Evolutionary conservation across 768 basidiomycete genomes (phyloP).

Genomic region (Russula dissimulans): DNA sequence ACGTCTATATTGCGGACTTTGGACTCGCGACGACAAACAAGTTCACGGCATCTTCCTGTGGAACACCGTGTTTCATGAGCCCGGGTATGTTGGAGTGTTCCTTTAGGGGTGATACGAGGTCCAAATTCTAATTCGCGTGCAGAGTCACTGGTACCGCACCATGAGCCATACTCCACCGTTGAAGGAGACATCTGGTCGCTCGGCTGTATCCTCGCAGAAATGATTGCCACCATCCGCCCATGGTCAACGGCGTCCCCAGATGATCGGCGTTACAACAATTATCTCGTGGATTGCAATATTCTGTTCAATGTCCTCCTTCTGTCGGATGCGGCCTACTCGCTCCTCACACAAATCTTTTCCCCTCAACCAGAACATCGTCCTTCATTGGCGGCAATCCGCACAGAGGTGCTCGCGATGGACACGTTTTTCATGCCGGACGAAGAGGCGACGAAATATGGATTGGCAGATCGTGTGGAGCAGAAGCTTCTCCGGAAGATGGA

Average conservation of each 20-base stretch:
- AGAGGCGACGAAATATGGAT: conserved; percentile 24
- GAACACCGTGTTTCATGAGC: conserved; percentile 6
- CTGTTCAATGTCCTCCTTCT: not conserved
- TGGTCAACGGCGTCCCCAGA: not conserved
- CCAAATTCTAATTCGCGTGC: not conserved
- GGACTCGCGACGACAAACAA: conserved; percentile 6
- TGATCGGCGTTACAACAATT: not conserved
- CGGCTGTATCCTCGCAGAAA: conserved; percentile 11
- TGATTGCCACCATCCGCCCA: conserved; percentile 3
- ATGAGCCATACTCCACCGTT: not conserved
- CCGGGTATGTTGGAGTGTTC: not conserved
- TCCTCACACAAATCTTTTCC: conserved; percentile 52
- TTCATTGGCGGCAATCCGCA: conserved; percentile 50
- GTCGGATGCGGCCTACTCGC: conserved; percentile 34
- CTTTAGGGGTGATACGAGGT: not conserved
- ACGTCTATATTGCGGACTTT: conserved; percentile 6
- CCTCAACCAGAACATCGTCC: conserved; percentile 54
- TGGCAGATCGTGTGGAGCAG: not conserved
- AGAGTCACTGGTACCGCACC: conserved; percentile 1
- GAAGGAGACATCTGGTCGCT: conserved; percentile 13
- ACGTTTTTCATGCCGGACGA: conserved; percentile 52
- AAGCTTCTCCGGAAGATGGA: not conserved
- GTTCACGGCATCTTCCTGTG: not conserved
- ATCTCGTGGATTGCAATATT: not conserved
- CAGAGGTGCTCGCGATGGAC: conserved; percentile 43